phyloP scores from a whole-genome alignment of 768 basidiomycete genomes.

The Psilocybe sp. region DNA sequence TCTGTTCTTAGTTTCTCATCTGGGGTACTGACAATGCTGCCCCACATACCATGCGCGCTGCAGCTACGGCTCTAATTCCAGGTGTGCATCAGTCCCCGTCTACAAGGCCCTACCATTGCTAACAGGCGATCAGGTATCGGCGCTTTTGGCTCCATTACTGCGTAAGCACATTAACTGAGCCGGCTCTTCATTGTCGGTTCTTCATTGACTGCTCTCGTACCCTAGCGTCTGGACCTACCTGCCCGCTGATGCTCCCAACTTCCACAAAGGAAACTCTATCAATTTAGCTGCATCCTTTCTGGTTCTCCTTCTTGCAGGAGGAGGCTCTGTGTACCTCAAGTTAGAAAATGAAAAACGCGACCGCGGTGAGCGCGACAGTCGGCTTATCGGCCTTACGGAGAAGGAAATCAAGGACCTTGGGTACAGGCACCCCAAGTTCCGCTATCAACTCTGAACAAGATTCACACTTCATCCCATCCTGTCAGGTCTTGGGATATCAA shows the following conservation, averaged over 20 bases:
- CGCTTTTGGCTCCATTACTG: conserved; percentile 42
- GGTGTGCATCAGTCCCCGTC: conserved; percentile 16
- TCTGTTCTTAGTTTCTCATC: conserved; percentile 29
- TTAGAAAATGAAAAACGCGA: conserved; percentile 43
- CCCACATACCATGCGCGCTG: conserved; percentile 46
- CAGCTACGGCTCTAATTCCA: conserved; percentile 41
- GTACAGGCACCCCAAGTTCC: conserved; percentile 42
- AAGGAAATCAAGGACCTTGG: conserved; percentile 39
- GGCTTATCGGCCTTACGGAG: conserved; percentile 34
- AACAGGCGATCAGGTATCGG: conserved; percentile 30
- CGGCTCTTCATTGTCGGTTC: too few relatives aligned
- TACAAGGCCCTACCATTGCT: not conserved
- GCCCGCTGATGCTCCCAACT: conserved; percentile 42
- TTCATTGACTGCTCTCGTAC: too few relatives aligned
- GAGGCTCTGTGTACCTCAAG: conserved; percentile 32
- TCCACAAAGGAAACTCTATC: conserved; percentile 42
- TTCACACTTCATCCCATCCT: too few relatives aligned
- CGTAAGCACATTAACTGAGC: too few relatives aligned
- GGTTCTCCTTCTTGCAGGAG: conserved; percentile 27
- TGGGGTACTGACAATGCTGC: conserved; percentile 51
- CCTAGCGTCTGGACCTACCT: conserved; percentile 49
- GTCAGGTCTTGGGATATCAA: too few relatives aligned
- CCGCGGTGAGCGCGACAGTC: conserved; percentile 38
- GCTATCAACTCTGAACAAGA: conserved; percentile 40
- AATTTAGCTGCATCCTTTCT: conserved; percentile 37